Base-by-base conservation (phyloP, 352 stramenopile genomes). In the Phytophthora chlamydospora region DNA sequence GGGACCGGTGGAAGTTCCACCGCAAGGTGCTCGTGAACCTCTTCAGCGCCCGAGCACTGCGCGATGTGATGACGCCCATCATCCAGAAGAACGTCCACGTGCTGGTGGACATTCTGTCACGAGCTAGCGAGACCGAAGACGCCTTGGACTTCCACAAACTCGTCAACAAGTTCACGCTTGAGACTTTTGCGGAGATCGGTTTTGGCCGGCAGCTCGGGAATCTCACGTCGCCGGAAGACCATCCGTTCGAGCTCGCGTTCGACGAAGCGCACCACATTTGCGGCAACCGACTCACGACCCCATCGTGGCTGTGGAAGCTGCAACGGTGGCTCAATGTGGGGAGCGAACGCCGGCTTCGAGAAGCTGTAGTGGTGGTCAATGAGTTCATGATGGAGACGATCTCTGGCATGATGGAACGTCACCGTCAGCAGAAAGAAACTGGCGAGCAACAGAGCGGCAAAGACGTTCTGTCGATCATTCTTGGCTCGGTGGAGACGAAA, bases 21-120 rank as follows among this genome's bases (percentile, higher is more conserved):
- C 77, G 85, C 43, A 86, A 85, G 55, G 77, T 70, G 11, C 75
- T 88, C 48, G 90, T 83, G 29, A 88, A 95, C 44, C 85, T 97
- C 19, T 94, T 95, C 29, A 89, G 78, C 21, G 76, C 69, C 40
- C 61, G 58, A 19, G 52, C 66, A 10, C 54, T 86, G 39, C 67
- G 74, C 2, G 69, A 81, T 10, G 57, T 61, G 35, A 71, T 71
- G 52, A 45, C 47, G 12, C 51, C 58, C 17, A 50, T 69, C 6
- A 47, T 69, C 16, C 58, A 68, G 33, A 58, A 57, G 38, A 59
- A 69, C 52, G 40, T 56, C 13, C 38, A 31, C 14, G 46, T 48
- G 14, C 9, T 68, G 7, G 34, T 60, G 24, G 24, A 39, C 0
- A 61, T 61, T 11, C 17, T 72, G 12, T 35, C 61, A 31, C 11